Conservation (phyloP, 768 basidiomycete genomes). For the Tylopilus rubrobrunneus region DNA sequence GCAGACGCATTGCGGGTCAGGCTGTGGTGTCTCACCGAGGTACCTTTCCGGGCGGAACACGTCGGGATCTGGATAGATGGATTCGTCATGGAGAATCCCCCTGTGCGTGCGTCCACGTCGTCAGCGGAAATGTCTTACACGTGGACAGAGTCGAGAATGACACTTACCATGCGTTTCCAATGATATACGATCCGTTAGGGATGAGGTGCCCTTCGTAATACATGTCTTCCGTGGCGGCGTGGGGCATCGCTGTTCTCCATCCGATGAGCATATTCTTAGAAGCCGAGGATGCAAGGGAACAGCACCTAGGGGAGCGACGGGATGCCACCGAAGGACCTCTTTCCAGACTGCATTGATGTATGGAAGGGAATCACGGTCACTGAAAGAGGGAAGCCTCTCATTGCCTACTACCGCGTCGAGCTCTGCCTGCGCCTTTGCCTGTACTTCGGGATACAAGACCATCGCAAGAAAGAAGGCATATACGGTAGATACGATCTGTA, state of each 20-base stretch:
- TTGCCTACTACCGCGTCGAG: constrained; percentile 22
- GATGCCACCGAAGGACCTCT: constrained; percentile 26
- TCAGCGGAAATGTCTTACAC: too few relatives aligned
- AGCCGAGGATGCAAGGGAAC: constrained; percentile 16
- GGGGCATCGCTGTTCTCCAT: constrained; percentile 8
- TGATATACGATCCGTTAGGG: constrained; percentile 23
- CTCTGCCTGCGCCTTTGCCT: constrained; percentile 23
- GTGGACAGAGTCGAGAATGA: too few relatives aligned
- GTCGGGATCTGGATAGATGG: constrained; percentile 32
- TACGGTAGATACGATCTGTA: constrained; percentile 12
- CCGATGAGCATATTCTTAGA: background rate
- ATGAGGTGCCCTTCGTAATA: constrained; percentile 12
- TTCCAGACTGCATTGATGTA: constrained; percentile 26
- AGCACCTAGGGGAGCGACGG: constrained; percentile 13
- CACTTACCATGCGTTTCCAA: constrained; percentile 25
- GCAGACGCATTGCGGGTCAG: constrained; percentile 12
- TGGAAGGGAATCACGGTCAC: constrained; percentile 22
- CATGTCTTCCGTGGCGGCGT: constrained; percentile 22
- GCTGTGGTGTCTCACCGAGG: constrained; percentile 18
- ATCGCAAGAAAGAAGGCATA: constrained; percentile 26
- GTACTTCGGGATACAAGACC: constrained; percentile 22
- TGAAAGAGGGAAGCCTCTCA: constrained; percentile 19
- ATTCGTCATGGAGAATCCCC: constrained; percentile 51
- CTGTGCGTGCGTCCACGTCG: constrained; percentile 25
- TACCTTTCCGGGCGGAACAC: constrained; percentile 35